Evolutionary conservation across 2,329 filamentous ascomycete species (phyloP), one percentile per base, ranked within the genome.

Genomic region (Pyrenophora teres): DNA sequence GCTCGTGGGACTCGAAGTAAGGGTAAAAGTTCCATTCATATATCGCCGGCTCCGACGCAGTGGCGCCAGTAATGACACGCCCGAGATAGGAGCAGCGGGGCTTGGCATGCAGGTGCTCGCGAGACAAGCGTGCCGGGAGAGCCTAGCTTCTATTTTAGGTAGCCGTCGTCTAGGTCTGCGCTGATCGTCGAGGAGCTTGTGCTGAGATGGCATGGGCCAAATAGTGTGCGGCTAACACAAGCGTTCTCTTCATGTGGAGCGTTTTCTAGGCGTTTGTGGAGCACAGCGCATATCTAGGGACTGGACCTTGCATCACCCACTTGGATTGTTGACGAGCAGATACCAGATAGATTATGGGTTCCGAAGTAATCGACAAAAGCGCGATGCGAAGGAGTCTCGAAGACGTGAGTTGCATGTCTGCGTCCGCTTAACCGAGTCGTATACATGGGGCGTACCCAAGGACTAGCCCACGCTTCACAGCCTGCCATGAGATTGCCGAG

Each of bases 21-120:
- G 46, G 54, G 53, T 44, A 43, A 35, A 31, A 44, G 42, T 54
- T 42, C 49, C 54, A 57, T 56, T 61, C 51, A 60, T 70, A 69
- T 70, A 68, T 48, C 32, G 47, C n/a, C 44, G 27, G 40, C 46
- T 48, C 54, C 52, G 44, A 47, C 41, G 47, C 42, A 48, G 52
- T 59, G 59, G 60, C 52, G 42, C 40, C 27, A 49, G 51, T 54
- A 59, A 61, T 64, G 65, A 63, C 59, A 63, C 57, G 38, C 13
- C 56, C 55, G 50, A 59, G 51, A 62, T 57, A 60, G 54, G 50
- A 39, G 60, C 69, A 67, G 62, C 42, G 52, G 3, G 42, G 38
- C 63, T 67, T 51, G 67, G 65, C 64, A 55, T 58, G 45, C 63
- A 59, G 46, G 63, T 49, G 52, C 56, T 58, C 45, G 50, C 54